These are phyloP conservation scores for Phytophthora pistaciae DNA, from an alignment of 352 stramenopile genomes.

Conservation along the genomic window DNA sequence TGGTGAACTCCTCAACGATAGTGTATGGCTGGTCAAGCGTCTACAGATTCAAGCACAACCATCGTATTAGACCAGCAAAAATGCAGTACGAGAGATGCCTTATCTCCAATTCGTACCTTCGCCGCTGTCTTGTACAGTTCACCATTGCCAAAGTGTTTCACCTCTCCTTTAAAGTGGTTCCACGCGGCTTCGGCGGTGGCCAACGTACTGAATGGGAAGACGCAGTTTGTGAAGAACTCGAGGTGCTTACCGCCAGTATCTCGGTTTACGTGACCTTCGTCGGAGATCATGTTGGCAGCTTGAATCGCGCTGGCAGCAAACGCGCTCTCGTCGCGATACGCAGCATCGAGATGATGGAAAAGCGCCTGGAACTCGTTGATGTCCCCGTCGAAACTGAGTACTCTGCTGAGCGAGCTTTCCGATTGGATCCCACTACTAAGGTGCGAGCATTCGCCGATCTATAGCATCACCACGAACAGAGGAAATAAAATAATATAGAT, in stretches of 20 bases:
- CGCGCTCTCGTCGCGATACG: no score
- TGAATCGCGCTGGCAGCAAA: constrained; percentile 31
- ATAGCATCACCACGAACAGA: no score
- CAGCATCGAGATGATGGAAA: constrained; percentile 28
- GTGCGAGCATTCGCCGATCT: constrained; percentile 17
- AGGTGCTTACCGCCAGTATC: constrained; percentile 40
- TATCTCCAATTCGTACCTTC: no score
- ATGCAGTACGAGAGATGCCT: no score
- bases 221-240: constrained; percentile 31
- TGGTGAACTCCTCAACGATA: no score
- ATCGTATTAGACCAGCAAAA: no score
- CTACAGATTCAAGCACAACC: no score
- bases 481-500: no score
- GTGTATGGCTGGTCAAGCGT: no score
- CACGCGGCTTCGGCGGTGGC: constrained; percentile 23
- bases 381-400: constrained; percentile 24
- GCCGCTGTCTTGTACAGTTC: constrained; percentile 33
- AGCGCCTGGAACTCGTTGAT: constrained; percentile 30
- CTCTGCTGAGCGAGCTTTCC: no score
- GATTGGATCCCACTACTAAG: no score
- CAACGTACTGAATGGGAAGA: constrained; percentile 29
- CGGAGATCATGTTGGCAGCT: background rate
- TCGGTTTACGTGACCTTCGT: no score
- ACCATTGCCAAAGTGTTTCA: constrained; percentile 25
- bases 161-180: constrained; percentile 29